Evolutionary conservation across 2,329 filamentous ascomycete genomes (phyloP).

Genomic region (Pezizomycotina sp.): DNA sequence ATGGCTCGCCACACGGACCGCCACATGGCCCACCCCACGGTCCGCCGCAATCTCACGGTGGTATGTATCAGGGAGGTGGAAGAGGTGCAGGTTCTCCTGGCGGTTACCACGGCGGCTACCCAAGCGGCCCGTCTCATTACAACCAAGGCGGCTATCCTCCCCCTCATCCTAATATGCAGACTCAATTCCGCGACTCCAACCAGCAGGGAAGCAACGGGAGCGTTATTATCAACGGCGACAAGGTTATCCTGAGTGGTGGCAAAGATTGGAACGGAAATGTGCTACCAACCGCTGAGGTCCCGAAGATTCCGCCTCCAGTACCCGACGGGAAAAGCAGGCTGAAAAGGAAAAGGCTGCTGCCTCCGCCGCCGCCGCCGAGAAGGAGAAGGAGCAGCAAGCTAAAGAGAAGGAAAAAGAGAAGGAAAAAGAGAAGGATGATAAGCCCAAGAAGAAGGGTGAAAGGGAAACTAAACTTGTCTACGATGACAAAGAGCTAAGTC

Average conservation of each 20-base stretch:
- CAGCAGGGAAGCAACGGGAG: slow-evolving; percentile 11
- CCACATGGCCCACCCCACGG: slow-evolving; percentile 16
- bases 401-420: slow-evolving; percentile 9
- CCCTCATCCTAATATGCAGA: no score
- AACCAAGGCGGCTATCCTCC: slow-evolving; percentile 12
- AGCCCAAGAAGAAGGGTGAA: slow-evolving; percentile 19
- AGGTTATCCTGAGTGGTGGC: slow-evolving; percentile 18
- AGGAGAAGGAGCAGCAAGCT: slow-evolving; percentile 18
- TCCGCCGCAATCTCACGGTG: slow-evolving; percentile 10
- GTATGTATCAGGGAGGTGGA: slow-evolving; percentile 7
- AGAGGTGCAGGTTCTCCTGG: slow-evolving; percentile 12
- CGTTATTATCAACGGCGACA: slow-evolving; percentile 18
- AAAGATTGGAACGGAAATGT: slow-evolving; percentile 17
- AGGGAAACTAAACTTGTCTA: slow-evolving; percentile 25
- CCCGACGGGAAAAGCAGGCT: slow-evolving; percentile 3
- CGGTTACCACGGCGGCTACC: slow-evolving; percentile 16
- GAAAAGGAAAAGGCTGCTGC: slow-evolving; percentile 14
- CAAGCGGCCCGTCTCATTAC: slow-evolving; percentile 8
- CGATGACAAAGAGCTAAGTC: slow-evolving; percentile 24
- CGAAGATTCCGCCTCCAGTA: slow-evolving; percentile 2
- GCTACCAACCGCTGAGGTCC: slow-evolving; percentile 11
- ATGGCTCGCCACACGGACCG: slow-evolving; percentile 6
- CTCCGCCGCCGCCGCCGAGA: slow-evolving; percentile 11
- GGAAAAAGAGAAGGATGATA: slow-evolving; percentile 21
- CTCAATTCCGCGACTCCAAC: no score